phyloP scores from a whole-genome alignment of 306 rosid genomes.

The Myrica gale region DNA sequence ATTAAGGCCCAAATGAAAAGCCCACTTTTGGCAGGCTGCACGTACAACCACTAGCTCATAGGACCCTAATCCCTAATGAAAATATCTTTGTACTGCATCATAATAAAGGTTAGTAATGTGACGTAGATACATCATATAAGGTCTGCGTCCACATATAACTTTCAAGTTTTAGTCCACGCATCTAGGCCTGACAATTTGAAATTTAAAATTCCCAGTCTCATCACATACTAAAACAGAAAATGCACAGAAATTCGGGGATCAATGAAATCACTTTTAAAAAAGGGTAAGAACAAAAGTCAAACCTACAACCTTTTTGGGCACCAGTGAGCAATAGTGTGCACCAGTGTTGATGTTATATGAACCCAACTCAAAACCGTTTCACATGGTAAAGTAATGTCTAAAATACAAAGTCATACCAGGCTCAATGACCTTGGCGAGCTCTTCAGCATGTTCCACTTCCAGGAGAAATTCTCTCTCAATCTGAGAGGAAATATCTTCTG shows the following conservation, averaged over 20 bases:
- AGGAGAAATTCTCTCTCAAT: slow-evolving; percentile 81
- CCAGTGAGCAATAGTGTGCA: neutral
- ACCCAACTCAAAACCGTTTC: neutral
- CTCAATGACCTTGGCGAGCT: slow-evolving; percentile 77
- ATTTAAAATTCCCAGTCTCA: slow-evolving; percentile 19
- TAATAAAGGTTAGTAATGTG: neutral
- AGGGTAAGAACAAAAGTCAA: neutral
- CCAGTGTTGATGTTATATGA: slow-evolving; percentile 5
- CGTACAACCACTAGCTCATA: neutral
- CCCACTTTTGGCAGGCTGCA: neutral
- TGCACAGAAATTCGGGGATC: slow-evolving; percentile 15
- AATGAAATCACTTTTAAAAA: slow-evolving; percentile 8
- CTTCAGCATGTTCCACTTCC: slow-evolving; percentile 87
- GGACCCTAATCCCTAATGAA: too few species aligned
- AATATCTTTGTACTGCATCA: neutral
- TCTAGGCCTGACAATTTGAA: neutral
- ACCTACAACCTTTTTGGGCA: slow-evolving; percentile 2
- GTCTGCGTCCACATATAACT: neutral
- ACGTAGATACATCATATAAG: neutral
- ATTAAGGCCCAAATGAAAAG: neutral
- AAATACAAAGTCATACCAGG: slow-evolving; percentile 61
- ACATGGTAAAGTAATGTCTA: neutral
- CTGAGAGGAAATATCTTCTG: slow-evolving; percentile 55
- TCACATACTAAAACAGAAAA: neutral
- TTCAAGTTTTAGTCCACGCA: neutral